Conservation (phyloP, 148 eudicot genomes). For the Camellia granthamiana region DNA sequence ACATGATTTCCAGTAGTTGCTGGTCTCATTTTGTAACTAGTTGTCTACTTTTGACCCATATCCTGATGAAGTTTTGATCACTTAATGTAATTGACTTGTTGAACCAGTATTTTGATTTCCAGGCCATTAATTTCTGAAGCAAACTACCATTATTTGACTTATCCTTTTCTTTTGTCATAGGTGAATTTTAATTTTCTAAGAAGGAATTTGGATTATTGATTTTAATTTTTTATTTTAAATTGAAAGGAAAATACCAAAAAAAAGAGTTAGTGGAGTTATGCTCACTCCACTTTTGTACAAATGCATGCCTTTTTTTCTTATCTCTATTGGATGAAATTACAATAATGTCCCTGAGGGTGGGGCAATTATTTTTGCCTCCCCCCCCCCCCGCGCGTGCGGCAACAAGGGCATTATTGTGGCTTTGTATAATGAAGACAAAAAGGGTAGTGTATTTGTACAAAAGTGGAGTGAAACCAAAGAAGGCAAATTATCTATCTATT, state of each 20-base stretch:
- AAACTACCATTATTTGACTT: neutral
- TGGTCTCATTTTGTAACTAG: neutral
- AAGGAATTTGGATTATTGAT: neutral
- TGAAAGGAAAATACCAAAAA: neutral
- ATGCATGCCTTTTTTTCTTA: too few species aligned
- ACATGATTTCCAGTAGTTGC: constrained; percentile 1
- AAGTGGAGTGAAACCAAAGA: neutral
- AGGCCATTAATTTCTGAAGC: neutral
- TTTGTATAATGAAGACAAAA: too few species aligned
- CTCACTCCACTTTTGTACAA: too few species aligned
- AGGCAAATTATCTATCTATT: neutral
- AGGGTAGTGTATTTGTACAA: neutral
- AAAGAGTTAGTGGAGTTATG: neutral
- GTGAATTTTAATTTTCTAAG: neutral
- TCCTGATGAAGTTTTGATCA: neutral
- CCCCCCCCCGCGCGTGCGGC: too few species aligned
- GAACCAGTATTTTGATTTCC: neutral
- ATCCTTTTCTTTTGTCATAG: neutral
- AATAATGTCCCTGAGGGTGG: too few species aligned
- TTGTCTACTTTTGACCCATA: neutral
- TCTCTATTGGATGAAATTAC: too few species aligned
- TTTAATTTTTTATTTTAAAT: neutral
- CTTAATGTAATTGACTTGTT: neutral
- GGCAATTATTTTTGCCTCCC: too few species aligned
- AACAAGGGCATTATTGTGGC: too few species aligned